Evolutionary conservation across 352 stramenopile species (phyloP).

Genomic region (Phytophthora kernoviae): DNA sequence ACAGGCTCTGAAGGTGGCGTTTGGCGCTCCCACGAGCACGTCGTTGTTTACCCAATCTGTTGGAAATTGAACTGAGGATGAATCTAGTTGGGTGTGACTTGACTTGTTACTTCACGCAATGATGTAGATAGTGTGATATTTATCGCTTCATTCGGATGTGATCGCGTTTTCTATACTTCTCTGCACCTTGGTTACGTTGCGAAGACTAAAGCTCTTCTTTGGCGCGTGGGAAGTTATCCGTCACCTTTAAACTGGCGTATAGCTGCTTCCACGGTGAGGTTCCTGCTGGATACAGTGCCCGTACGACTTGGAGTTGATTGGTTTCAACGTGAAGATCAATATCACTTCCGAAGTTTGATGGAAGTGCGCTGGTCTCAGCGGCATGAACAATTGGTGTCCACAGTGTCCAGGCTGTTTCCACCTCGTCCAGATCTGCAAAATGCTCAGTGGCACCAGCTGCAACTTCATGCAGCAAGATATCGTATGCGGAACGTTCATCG

Average conservation of each 20-base stretch:
- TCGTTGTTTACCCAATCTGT: slow-evolving; percentile 18
- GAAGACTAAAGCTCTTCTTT: slow-evolving; percentile 25
- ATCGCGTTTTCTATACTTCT: too few relatives aligned
- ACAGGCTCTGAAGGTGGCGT: slow-evolving; percentile 67
- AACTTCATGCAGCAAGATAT: slow-evolving; percentile 35
- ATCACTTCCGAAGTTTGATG: neutral
- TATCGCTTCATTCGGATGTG: too few relatives aligned
- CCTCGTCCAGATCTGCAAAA: slow-evolving; percentile 62
- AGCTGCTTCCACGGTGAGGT: slow-evolving; percentile 22
- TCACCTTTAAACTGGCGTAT: neutral
- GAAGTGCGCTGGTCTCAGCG: slow-evolving; percentile 28
- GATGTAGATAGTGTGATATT: too few relatives aligned
- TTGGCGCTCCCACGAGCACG: slow-evolving; percentile 27
- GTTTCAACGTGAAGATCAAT: neutral
- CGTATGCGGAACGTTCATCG: slow-evolving; percentile 42
- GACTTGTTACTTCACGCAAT: too few relatives aligned
- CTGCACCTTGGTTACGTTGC: too few relatives aligned
- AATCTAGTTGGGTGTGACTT: too few relatives aligned
- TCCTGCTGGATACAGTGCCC: slow-evolving; percentile 11
- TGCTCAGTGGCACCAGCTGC: slow-evolving; percentile 21
- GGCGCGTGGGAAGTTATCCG: neutral
- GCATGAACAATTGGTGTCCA: slow-evolving; percentile 66
- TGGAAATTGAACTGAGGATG: too few relatives aligned
- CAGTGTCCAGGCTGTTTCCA: slow-evolving; percentile 63
- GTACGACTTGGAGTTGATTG: neutral